Evolutionary conservation across 306 rosid genomes (phyloP), one percentile per base, ranked within the genome.

Genomic region (Prinsepia uniflora): DNA sequence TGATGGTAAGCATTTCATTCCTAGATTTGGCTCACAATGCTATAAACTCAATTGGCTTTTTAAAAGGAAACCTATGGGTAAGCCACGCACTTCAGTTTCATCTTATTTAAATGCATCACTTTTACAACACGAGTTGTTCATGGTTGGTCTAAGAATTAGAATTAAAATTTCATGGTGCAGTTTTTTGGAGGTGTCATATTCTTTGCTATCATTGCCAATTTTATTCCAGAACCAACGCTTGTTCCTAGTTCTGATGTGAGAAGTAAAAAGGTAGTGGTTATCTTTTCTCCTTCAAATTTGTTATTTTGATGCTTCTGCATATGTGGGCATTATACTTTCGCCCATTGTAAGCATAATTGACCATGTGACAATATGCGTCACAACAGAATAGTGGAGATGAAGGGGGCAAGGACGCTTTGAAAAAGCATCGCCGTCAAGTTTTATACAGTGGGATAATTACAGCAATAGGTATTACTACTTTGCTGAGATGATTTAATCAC

Each of bases 1-100:
- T 94, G 75, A 89, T 94, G 97, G 80, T 94, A 42, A 94, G 99
- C 84, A 94, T 89, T 70, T 94, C 99, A 41, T 91, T 95, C 86
- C 88, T 95, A 49, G 99, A 95, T 81, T 85, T 95, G 70, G 99
- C 99, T 86, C 99, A 91, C 77, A 95, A 91, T 72, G 96, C 99
- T 71, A 78, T 91, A 50, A 95, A 95, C 81, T 86, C 99, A 9
- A 84, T 95, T 44, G 99, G 99, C 41, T 95, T 95, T 87, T 78
- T 95, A 65, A 95, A 87, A 84, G 99, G 86, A 61, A 91, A 95
- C 72, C 85, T 91, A 75, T 95, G 99, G 99, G 99, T 95, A 78
- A 71, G 84, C 62, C 70, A 39, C 64, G 22, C 47, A 6, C 43
- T 67, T 67, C 44, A 30, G 10, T 34, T 58, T 59, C 9, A 53